Evolutionary conservation across 257 asterid genomes (phyloP), one percentile per base, ranked within the genome.

Genomic region (Solanum ahanhuiri): DNA sequence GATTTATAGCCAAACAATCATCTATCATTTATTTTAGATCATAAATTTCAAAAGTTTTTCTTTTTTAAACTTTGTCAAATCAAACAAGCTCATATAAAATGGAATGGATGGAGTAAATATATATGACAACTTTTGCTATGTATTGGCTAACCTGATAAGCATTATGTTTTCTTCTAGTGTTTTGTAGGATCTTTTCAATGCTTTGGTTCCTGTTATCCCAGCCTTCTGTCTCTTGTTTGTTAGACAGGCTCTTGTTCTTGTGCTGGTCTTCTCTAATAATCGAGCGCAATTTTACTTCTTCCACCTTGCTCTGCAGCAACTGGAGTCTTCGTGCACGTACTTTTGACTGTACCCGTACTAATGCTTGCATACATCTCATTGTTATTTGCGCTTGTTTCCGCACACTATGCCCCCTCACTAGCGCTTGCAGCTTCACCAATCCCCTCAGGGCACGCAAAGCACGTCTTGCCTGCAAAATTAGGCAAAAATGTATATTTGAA

Each of bases 281-380:
- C 5, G 48, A 72, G 18, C 20, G 31, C 11, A 20, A 5, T 73
- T 39, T 75, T 5, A 34, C 33, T 75, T 75, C 57, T 18, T 91
- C 93, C 69, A 92, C 60, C 85, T 92, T 93, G 87, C 48, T 34
- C 48, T 71, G 48, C 71, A 89, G 88, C 66, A 90, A n/a, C 28
- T 92, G 96, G 30, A 94, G 96, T 86, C 98, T 91, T 20, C 93
- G 93, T 1, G 98, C 96, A 0, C 97, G 94, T 5, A 96, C 98
- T 15, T 96, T 92, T 6, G 96, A 98, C 86, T 96, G 98, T 39
- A 94, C 98, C 14, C 98, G 96, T 48, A 93, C 98, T 22, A 96
- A 88, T 31, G 98, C 95, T 86, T 95, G 98, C 98, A 95, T 96
- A 88, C 99, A 96, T 86, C 97, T 91, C 99, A 95, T 96, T 35